These are phyloP conservation scores for Phallus indusiatus DNA, from an alignment of 768 basidiomycete species.

Conservation along the genomic window DNA sequence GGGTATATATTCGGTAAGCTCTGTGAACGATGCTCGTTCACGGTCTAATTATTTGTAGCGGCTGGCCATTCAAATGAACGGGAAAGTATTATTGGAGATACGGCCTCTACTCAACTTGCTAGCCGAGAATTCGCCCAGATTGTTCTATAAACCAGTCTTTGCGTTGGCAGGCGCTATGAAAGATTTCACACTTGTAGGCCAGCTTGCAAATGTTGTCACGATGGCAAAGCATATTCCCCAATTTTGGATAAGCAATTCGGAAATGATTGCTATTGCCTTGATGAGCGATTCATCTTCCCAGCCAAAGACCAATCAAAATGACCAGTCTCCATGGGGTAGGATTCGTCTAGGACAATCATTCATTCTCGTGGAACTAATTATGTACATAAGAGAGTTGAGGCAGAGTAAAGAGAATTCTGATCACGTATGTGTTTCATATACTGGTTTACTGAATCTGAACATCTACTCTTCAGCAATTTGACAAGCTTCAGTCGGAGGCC, in stretches of 20 bases:
- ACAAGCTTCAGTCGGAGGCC: slow-evolving; percentile 3
- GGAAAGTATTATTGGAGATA: slow-evolving; percentile 35
- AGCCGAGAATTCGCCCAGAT: slow-evolving; percentile 43
- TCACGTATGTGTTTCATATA: not conserved
- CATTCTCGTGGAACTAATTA: slow-evolving; percentile 53
- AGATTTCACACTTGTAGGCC: slow-evolving; percentile 47
- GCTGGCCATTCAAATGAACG: slow-evolving; percentile 43
- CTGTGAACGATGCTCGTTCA: not conserved
- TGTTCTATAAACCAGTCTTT: slow-evolving; percentile 69
- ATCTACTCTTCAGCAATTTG: slow-evolving; percentile 1
- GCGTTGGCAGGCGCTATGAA: slow-evolving; percentile 57
- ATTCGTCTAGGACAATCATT: slow-evolving; percentile 55
- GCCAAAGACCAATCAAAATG: slow-evolving; percentile 14
- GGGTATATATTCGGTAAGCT: slow-evolving; percentile 3
- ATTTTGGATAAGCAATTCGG: slow-evolving; percentile 59
- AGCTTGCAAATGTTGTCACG: slow-evolving; percentile 45
- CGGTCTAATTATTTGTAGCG: slow-evolving; percentile 29
- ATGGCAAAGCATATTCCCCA: slow-evolving; percentile 47
- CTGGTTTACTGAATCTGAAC: not conserved
- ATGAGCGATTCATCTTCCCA: slow-evolving; percentile 36
- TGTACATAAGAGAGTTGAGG: slow-evolving; percentile 35
- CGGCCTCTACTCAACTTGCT: slow-evolving; percentile 42
- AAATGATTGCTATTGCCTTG: slow-evolving; percentile 66
- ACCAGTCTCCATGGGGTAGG: slow-evolving; percentile 30
- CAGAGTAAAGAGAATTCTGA: slow-evolving; percentile 31